Percentiles rank a stretch among this genome's conserved stretches.
Conservation (phyloP, 148 eudicot species). For the Rhododendron ovatum region DNA sequence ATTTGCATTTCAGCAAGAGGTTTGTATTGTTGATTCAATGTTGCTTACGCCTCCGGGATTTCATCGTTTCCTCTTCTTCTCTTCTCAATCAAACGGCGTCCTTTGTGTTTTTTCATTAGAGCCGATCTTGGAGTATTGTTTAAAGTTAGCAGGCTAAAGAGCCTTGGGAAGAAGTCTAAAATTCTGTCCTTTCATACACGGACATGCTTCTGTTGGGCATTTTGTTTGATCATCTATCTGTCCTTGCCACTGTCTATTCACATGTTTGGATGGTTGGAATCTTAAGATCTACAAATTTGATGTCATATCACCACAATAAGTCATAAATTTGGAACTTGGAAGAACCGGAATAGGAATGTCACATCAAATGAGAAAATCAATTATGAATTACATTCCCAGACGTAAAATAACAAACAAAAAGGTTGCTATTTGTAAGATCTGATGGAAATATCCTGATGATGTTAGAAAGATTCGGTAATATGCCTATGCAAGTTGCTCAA, state of each 20-base stretch:
- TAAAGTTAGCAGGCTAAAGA: background rate
- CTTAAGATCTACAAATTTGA: background rate
- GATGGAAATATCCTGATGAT: background rate
- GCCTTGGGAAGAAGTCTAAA: background rate
- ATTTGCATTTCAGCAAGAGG: background rate
- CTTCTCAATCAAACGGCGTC: background rate
- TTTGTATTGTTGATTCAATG: background rate
- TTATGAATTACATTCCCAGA: background rate
- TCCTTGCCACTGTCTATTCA: background rate
- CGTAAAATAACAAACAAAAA: background rate
- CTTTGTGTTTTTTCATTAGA: background rate
- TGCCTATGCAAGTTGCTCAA: background rate
- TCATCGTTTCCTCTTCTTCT: background rate
- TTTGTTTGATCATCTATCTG: background rate
- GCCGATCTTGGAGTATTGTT: background rate
- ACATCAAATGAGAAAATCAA: background rate
- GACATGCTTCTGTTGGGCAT: background rate
- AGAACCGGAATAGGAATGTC: background rate
- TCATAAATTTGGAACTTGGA: background rate
- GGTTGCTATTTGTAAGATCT: background rate
- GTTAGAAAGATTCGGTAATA: background rate
- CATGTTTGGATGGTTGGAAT: too few species aligned
- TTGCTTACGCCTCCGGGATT: background rate
- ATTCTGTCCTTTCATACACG: background rate
- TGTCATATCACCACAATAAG: background rate